Conservation (phyloP, 441 rosid genomes). For the Erysimum cheiri region DNA sequence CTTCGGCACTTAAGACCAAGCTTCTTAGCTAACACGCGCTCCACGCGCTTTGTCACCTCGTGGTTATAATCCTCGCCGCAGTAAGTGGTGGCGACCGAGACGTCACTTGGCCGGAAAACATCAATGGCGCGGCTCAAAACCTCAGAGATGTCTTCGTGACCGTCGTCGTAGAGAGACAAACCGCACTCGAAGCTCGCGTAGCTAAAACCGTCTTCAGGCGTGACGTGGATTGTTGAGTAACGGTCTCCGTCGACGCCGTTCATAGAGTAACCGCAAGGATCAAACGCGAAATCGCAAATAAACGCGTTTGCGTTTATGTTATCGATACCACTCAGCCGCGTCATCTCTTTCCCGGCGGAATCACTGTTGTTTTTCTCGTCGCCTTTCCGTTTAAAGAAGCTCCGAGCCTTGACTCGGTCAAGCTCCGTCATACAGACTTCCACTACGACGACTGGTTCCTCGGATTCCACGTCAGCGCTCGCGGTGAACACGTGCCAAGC, state of each 20-base stretch:
- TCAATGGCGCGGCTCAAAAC: conserved; percentile 63
- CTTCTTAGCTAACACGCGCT: conserved; percentile 67
- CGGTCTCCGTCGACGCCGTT: conserved; percentile 83
- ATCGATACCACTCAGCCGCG: conserved; percentile 69
- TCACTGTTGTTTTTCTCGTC: conserved; percentile 58
- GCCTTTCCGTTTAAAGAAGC: conserved; percentile 63
- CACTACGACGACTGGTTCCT: conserved; percentile 47
- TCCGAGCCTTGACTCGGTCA: conserved; percentile 64
- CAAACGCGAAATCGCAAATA: conserved; percentile 89
- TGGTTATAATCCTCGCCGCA: conserved; percentile 44
- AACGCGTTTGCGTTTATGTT: conserved; percentile 69
- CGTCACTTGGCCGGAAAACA: conserved; percentile 75
- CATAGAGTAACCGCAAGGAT: conserved; percentile 99
- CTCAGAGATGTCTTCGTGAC: conserved; percentile 52
- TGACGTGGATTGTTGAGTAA: conserved; percentile 96
- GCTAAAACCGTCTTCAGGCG: conserved; percentile 95
- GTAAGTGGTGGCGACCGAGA: conserved; percentile 79
- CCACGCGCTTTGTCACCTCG: conserved; percentile 71
- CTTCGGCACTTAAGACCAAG: conserved; percentile 84
- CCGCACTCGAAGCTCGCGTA: conserved; percentile 90
- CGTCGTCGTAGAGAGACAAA: conserved; percentile 62
- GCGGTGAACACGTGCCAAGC: conserved; percentile 95
- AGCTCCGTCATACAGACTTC: conserved; percentile 98
- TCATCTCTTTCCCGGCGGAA: conserved; percentile 75
- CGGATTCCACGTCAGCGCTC: conserved; percentile 50